Evolutionary conservation across 1,284 basidiomycete species (phyloP), one percentile per base, ranked within the genome.

Genomic region (Cryptococcus floricola): DNA sequence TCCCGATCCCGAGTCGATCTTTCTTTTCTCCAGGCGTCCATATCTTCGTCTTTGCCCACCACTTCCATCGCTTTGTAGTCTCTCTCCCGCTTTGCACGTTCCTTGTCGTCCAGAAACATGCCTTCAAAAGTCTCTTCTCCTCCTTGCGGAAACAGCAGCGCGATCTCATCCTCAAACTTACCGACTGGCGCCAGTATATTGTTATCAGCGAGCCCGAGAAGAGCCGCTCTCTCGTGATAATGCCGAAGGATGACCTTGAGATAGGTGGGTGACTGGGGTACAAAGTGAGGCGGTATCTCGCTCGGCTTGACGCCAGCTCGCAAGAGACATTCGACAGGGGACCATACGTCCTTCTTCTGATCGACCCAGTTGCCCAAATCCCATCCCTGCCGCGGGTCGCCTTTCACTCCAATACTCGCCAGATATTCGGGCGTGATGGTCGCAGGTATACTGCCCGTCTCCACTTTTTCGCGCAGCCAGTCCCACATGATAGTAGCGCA

Each of bases 201-300:
- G 9, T 6, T 16, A 12, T 27, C 39, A 1, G 5, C 31, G 10
- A 34, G 31, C 31, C 31, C 31, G 31, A 34, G 31, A 34, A 34
- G 31, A 34, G 41, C 10, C 12, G 12, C 18, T 16, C 25, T 38
- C 4, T 46, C 27, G 10, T 14, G 14, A 25, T 49, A 58, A 41
- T 58, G 50, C 6, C 52, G 6, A 6, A 61, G 48, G 12, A 56
- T 34, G 23, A 61, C 9, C 28, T 49, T 41, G 18, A 56, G 52
- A 23, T 53, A 51, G 12, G 53, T 31, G 5, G 68, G 31, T 2
- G 70, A 71, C 57, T 68, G 62, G 3, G 65, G 59, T 5, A 73
- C 61, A 42, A 54, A 52, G 41, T 67, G 63, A 0, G 48, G 18
- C 1, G 70, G 70, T 23, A 73, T 58, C 52, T 73, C 64, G 19